These are phyloP conservation scores for Thalassiosira profunda DNA, from an alignment of 108 stramenopile genomes.

Conservation along the genomic window DNA sequence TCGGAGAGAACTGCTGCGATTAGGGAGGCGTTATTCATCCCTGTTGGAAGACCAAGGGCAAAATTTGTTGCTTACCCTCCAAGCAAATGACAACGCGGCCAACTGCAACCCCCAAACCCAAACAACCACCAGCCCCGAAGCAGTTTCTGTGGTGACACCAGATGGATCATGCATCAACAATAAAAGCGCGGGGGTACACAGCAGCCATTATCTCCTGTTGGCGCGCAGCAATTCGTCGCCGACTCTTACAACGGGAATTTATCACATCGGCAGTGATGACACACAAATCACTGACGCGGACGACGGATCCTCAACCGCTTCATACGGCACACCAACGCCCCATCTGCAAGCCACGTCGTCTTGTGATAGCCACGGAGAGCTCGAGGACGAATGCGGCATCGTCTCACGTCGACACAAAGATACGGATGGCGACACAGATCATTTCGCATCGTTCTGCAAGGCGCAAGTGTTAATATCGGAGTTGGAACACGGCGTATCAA, in stretches of 20 bases:
- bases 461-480: constrained; percentile 9
- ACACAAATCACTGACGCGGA: neutral
- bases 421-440: neutral
- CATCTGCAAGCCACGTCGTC: constrained; percentile 3
- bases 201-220: constrained; percentile 10
- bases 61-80: neutral
- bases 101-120: too few relatives aligned
- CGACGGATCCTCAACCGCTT: neutral
- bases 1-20: constrained; percentile 2
- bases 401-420: neutral
- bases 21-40: constrained; percentile 8
- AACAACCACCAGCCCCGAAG: too few relatives aligned
- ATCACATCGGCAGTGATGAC: neutral
- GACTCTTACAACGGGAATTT: neutral
- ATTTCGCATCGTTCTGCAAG: constrained; percentile 13
- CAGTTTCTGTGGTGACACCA: neutral
- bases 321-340: neutral
- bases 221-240: constrained; percentile 1
- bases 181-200: neutral
- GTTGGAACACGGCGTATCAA: neutral
- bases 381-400: neutral
- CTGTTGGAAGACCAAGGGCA: neutral
- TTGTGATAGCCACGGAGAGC: constrained; percentile 1
- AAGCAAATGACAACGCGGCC: too few relatives aligned
- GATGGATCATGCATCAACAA: neutral